Percentiles rank a stretch among this genome's conserved stretches.
These are phyloP conservation scores for Hortaea sp. DNA, from an alignment of 2,329 filamentous ascomycete species.

Conservation along the genomic window DNA sequence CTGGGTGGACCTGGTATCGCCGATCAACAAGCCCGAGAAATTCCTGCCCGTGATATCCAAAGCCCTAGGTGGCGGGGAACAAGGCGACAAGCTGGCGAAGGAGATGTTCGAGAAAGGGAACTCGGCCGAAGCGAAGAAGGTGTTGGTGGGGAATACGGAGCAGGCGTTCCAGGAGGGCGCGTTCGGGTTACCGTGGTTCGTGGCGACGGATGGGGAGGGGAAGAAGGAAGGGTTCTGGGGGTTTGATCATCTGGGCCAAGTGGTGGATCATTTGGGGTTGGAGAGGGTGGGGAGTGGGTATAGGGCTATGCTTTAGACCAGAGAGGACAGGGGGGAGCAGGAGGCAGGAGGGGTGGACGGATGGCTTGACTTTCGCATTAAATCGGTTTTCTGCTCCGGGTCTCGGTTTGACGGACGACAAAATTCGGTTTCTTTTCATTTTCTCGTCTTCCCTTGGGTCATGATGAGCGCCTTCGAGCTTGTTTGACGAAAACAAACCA, in stretches of 20 bases:
- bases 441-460: too few relatives aligned
- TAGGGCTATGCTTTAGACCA: slow-evolving; percentile 31
- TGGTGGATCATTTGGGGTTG: slow-evolving; percentile 44
- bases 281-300: slow-evolving; percentile 30
- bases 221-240: slow-evolving; percentile 49
- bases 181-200: slow-evolving; percentile 53
- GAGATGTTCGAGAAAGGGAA: slow-evolving; percentile 26
- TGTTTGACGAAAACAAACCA: too few relatives aligned
- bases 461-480: too few relatives aligned
- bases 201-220: slow-evolving; percentile 44
- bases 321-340: too few relatives aligned
- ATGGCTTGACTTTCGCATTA: neutral
- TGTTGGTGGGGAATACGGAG: slow-evolving; percentile 41
- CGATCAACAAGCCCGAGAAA: slow-evolving; percentile 35
- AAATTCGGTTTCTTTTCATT: too few relatives aligned
- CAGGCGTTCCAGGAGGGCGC: slow-evolving; percentile 43
- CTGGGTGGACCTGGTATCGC: slow-evolving; percentile 40
- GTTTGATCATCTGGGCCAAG: slow-evolving; percentile 49
- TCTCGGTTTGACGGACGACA: too few relatives aligned
- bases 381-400: too few relatives aligned
- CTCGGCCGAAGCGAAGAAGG: slow-evolving; percentile 36
- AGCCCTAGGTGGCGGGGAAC: slow-evolving; percentile 34
- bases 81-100: slow-evolving; percentile 25
- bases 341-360: too few relatives aligned
- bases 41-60: slow-evolving; percentile 32